Conservation (phyloP, 768 basidiomycete genomes). For the Suillus hirtellus region DNA sequence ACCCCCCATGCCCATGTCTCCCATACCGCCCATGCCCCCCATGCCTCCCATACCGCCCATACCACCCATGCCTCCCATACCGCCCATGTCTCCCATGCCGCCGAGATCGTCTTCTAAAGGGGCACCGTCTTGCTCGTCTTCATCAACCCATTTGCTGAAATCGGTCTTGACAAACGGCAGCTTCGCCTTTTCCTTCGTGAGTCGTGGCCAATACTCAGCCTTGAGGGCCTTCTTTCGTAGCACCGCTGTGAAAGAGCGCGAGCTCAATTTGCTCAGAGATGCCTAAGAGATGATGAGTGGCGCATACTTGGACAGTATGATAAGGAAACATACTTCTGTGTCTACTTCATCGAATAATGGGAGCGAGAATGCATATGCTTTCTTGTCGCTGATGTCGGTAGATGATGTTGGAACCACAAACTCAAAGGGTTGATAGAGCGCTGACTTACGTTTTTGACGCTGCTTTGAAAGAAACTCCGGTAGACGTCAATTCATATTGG, state of each 20-base stretch:
- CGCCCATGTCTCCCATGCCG: conserved; percentile 39
- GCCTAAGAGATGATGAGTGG: conserved; percentile 39
- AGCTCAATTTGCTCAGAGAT: conserved; percentile 59
- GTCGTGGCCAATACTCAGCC: conserved; percentile 87
- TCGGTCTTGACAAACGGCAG: conserved; percentile 89
- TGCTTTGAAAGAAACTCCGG: conserved; percentile 64
- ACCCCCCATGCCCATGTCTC: conserved; percentile 37
- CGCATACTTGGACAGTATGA: conserved; percentile 11
- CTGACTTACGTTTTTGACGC: conserved; percentile 58
- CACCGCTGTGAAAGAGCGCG: conserved; percentile 65
- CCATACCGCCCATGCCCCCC: conserved; percentile 38
- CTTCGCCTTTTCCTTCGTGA: conserved; percentile 86
- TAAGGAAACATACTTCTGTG: conserved; percentile 56
- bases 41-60: conserved; percentile 63
- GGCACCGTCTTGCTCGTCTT: conserved; percentile 89
- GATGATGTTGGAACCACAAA: conserved; percentile 15
- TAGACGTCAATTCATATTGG: conserved; percentile 58
- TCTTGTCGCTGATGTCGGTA: conserved; percentile 41
- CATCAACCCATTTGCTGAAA: conserved; percentile 94
- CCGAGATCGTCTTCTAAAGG: conserved; percentile 39
- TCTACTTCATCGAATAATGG: conserved; percentile 75
- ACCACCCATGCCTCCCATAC: conserved; percentile 47
- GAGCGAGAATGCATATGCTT: conserved; percentile 73
- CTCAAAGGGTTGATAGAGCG: conserved; percentile 5
- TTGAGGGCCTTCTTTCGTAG: conserved; percentile 80